A percentile compares a stretch with the other conserved stretches of the same genome.
Evolutionary conservation across 2,329 filamentous ascomycete species (phyloP).

Genomic region (Fusarium chlamydosporum): DNA sequence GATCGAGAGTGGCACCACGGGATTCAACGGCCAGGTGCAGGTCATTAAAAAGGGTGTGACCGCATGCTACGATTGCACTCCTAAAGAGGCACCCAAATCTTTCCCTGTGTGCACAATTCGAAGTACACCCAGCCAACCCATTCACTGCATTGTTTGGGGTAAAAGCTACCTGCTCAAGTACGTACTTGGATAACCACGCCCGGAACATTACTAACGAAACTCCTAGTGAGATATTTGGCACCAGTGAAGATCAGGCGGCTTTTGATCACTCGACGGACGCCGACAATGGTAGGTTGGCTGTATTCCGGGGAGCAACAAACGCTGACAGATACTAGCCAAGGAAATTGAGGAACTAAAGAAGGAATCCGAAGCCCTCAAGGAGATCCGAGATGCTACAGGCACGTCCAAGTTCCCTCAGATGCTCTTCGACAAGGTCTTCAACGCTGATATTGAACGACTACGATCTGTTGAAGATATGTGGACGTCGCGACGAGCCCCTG

Average conservation of each 20-base stretch:
- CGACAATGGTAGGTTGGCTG: conserved; percentile 75
- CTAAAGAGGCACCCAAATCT: conserved; percentile 90
- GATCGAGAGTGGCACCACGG: conserved; percentile 96
- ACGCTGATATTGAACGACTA: conserved; percentile 84
- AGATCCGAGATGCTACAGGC: conserved; percentile 85
- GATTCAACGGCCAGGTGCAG: conserved; percentile 97
- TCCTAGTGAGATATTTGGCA: conserved; percentile 83
- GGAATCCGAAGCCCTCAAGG: conserved; percentile 86
- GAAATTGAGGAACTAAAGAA: conserved; percentile 91
- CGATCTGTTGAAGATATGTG: conserved; percentile 96
- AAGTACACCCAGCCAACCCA: conserved; percentile 94
- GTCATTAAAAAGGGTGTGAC: conserved; percentile 93
- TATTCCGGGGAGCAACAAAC: neutral
- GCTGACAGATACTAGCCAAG: conserved; percentile 60
- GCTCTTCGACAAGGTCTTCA: conserved; percentile 95
- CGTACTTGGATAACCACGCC: conserved; percentile 48
- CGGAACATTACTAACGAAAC: conserved; percentile 16
- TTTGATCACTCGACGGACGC: conserved; percentile 85
- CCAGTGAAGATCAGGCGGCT: conserved; percentile 86
- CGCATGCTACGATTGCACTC: conserved; percentile 95
- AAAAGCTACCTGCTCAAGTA: conserved; percentile 93
- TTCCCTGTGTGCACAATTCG: conserved; percentile 98
- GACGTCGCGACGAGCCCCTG: conserved; percentile 83
- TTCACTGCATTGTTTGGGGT: conserved; percentile 98
- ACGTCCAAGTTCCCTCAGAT: conserved; percentile 81